Conservation (phyloP, 176 grass and related monocot genomes). For the Alloteropsis semialata region DNA sequence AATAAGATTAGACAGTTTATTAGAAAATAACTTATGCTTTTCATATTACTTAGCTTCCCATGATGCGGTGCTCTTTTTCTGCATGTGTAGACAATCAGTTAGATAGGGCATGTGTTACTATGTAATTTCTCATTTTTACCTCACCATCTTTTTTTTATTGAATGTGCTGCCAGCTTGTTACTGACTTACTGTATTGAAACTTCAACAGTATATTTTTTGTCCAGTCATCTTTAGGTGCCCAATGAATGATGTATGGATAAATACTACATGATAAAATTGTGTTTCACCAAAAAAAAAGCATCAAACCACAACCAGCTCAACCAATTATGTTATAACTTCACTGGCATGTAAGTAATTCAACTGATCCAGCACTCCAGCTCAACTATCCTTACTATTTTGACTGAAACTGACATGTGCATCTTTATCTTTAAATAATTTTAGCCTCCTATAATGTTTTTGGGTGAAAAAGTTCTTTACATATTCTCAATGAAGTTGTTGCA, state of each 20-base stretch:
- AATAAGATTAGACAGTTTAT: constrained; percentile 14
- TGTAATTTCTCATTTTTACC: constrained; percentile 13
- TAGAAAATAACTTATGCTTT: neutral
- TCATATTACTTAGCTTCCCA: neutral
- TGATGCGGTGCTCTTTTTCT: constrained; percentile 17
- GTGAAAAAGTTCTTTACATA: neutral
- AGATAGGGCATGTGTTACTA: constrained; percentile 1
- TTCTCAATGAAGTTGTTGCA: neutral
- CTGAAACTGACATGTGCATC: neutral
- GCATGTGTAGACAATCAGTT: neutral
- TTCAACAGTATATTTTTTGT: neutral
- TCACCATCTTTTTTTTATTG: too few species aligned
- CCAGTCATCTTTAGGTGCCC: constrained; percentile 5
- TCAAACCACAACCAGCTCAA: neutral
- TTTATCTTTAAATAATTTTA: neutral
- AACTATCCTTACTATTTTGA: neutral
- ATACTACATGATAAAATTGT: neutral
- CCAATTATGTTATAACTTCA: neutral
- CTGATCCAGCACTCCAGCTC: neutral
- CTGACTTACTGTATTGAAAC: neutral
- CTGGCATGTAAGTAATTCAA: neutral
- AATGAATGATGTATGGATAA: constrained; percentile 17
- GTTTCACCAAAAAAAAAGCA: constrained; percentile 11
- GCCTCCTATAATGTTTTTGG: neutral
- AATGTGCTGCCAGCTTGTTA: neutral